These are phyloP conservation scores for Pachyrhizus erosus DNA, from an alignment of 306 rosid genomes.

Conservation along the genomic window DNA sequence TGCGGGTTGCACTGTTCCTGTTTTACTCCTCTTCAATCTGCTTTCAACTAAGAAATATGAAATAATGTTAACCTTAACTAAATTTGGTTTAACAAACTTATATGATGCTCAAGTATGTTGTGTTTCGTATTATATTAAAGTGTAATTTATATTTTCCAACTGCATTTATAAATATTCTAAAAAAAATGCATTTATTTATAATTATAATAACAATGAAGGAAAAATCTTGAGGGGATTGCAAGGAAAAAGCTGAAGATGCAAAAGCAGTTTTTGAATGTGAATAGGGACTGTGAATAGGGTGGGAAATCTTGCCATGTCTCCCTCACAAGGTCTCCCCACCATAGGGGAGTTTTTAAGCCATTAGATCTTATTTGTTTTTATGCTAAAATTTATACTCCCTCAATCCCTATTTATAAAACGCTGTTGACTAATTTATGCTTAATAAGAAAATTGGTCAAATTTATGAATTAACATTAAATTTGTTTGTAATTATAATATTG, in stretches of 20 bases:
- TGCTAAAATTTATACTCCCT: too few relatives aligned
- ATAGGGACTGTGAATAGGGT: too few relatives aligned
- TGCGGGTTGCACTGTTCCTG: constrained; percentile 19
- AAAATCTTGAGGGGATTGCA: not conserved
- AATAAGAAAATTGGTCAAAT: too few relatives aligned
- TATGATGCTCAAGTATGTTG: not conserved
- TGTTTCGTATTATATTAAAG: not conserved
- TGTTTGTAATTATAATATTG: too few relatives aligned
- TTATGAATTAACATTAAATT: too few relatives aligned
- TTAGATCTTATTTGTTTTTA: too few relatives aligned
- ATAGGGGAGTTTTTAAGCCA: too few relatives aligned
- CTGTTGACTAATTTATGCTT: too few relatives aligned
- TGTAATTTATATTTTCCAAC: constrained; percentile 7
- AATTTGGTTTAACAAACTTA: not conserved
- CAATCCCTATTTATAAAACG: too few relatives aligned
- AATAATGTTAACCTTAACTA: constrained; percentile 2
- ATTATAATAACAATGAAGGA: not conserved
- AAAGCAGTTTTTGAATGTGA: constrained; percentile 20
- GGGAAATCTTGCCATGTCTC: too few relatives aligned
- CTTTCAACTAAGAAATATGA: constrained; percentile 25
- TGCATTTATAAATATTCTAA: not conserved
- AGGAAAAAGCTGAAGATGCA: constrained; percentile 12
- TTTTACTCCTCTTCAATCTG: not conserved
- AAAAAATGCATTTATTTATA: not conserved
- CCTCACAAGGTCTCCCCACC: too few relatives aligned